phyloP scores from a whole-genome alignment of 176 grass and related monocot genomes.

The Oryza brachyantha region DNA sequence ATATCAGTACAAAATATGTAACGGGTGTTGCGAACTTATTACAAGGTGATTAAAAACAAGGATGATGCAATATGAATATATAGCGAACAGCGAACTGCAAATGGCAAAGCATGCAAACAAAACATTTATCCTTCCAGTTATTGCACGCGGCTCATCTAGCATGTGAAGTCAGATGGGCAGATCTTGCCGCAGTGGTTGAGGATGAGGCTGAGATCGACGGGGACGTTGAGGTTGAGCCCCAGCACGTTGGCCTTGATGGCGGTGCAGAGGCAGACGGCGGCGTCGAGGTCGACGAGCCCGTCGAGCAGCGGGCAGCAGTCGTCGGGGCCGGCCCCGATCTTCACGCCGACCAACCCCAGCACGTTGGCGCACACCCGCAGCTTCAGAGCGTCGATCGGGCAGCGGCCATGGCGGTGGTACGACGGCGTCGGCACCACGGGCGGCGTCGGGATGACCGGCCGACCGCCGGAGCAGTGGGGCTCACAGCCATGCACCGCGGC shows the following conservation, averaged over 20 bases:
- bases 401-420: background rate
- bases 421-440: background rate
- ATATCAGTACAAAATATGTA: no score
- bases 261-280: constrained; percentile 57
- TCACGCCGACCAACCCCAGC: constrained; percentile 39
- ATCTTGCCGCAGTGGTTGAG: constrained; percentile 46
- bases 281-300: constrained; percentile 45
- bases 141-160: constrained; percentile 16
- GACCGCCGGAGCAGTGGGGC: constrained; percentile 37
- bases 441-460: no score
- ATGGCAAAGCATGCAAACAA: no score
- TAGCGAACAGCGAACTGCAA: no score
- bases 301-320: constrained; percentile 45
- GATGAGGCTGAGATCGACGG: constrained; percentile 42
- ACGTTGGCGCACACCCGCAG: constrained; percentile 45
- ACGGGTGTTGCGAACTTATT: no score
- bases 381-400: constrained; percentile 42
- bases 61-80: no score
- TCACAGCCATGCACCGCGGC: constrained; percentile 34
- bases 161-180: constrained; percentile 30
- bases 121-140: no score
- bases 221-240: constrained; percentile 42
- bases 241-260: constrained; percentile 52
- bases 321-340: constrained; percentile 23
- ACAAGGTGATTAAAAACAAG: no score